Evolutionary conservation across 352 stramenopile species (phyloP), one percentile per base, ranked within the genome.

Genomic region (Plasmopara halstedii): DNA sequence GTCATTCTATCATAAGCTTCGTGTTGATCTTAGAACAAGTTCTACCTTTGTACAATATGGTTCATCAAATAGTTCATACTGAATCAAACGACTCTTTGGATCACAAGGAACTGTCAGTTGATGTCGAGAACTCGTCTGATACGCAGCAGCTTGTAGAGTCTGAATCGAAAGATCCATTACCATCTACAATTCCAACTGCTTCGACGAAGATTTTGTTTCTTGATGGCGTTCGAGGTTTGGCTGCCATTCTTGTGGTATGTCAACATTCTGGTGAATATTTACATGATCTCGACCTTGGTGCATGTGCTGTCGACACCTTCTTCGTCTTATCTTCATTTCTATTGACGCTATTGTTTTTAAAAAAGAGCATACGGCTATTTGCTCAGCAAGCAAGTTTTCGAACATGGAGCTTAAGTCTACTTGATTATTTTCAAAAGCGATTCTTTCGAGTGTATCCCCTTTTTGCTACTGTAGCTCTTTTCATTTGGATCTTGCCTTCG

Each of bases 291-390:
- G 46, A 66, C 31, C 41, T 70, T 8, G 61, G 61, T 21, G 56
- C 56, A 14, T 58, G 39, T 4, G 56, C 56, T 0, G 63, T 73
- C 27, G 63, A 73, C 38, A 37, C 55, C 6, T 73, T 73, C 21
- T 73, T 73, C 42, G 63, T 73, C 32, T 50, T 73, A n/a, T 73
- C 63, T 17, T 63, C 63, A 0, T 73, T 73, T 26, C 34, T 73
- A n/a, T 36, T 73, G 22, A 73, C 63, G 6, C 56, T 67, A 48
- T n/a, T 73, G n/a, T 64, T 69, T 42, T 56, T 69, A 40, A 53
- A 53, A 31, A 73, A 73, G 39, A 55, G 46, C 23, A 60, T 54
- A 14, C 39, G 50, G 21, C 46, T 73, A 36, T 11, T 66, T 15
- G 31, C 39, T 0, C 55, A 64, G 19, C 37, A 58, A 0, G 54